These are phyloP conservation scores for Galerina sulciceps DNA, from an alignment of 768 basidiomycete genomes.

Conservation along the genomic window DNA sequence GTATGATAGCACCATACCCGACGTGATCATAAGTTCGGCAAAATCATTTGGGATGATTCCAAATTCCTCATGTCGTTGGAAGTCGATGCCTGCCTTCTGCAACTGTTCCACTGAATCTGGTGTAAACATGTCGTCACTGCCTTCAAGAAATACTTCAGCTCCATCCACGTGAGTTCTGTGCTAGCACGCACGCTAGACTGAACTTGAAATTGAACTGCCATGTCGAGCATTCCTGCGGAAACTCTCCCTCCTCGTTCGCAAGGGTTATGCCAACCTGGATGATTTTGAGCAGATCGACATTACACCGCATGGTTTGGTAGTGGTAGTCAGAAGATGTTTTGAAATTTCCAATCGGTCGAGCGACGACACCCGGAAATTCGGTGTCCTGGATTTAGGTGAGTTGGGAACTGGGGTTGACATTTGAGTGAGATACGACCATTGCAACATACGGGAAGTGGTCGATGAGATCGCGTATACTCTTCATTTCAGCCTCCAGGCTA, in stretches of 20 bases:
- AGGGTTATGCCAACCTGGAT: constrained; percentile 97
- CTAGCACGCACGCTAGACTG: constrained; percentile 61
- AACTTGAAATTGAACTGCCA: constrained; percentile 99
- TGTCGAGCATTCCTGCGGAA: constrained; percentile 87
- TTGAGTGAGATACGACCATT: constrained; percentile 66
- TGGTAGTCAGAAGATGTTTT: constrained; percentile 98
- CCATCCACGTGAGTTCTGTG: not conserved
- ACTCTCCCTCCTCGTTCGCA: constrained; percentile 91
- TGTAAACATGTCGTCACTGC: constrained; percentile 96
- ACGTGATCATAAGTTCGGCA: constrained; percentile 96
- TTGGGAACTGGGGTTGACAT: constrained; percentile 21
- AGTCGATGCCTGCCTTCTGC: constrained; percentile 95
- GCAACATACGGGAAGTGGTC: constrained; percentile 94
- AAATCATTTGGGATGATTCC: constrained; percentile 95
- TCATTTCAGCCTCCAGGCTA: constrained; percentile 93
- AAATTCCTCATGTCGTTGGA: constrained; percentile 89
- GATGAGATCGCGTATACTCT: constrained; percentile 81
- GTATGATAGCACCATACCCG: constrained; percentile 85
- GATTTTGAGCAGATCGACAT: constrained; percentile 96
- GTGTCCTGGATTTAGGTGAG: constrained; percentile 75
- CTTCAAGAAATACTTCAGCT: constrained; percentile 5
- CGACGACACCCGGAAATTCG: constrained; percentile 98
- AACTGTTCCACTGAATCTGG: constrained; percentile 97
- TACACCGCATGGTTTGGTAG: constrained; percentile 99
- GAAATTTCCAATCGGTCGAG: constrained; percentile 94